Percentiles rank a stretch among this genome's conserved stretches.
Evolutionary conservation across 257 asterid genomes (phyloP).

Genomic region (Verbena officinalis): DNA sequence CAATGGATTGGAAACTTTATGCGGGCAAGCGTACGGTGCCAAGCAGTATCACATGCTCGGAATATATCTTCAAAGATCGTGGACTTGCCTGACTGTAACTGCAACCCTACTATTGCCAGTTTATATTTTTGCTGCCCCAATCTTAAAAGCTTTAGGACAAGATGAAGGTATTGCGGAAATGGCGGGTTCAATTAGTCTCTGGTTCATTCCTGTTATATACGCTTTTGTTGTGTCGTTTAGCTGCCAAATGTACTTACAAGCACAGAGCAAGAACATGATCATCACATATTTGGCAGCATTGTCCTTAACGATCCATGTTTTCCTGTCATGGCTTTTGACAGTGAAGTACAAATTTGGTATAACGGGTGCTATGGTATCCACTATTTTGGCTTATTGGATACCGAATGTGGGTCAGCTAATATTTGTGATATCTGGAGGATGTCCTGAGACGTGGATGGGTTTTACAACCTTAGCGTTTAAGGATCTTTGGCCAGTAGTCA

Average conservation of each 20-base stretch:
- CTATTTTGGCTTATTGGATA: conserved; percentile 69
- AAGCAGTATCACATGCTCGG: conserved; percentile 83
- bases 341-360: conserved; percentile 52
- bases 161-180: conserved; percentile 48
- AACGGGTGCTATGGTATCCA: conserved; percentile 65
- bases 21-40: conserved; percentile 89
- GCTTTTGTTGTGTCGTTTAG: conserved; percentile 53
- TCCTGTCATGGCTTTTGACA: conserved; percentile 68
- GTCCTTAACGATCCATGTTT: conserved; percentile 50
- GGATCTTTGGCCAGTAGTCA: conserved; percentile 71
- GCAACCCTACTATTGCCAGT: conserved; percentile 51
- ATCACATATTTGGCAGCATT: conserved; percentile 62
- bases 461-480: conserved; percentile 56
- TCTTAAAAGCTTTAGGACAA: conserved; percentile 69
- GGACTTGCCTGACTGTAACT: conserved; percentile 50
- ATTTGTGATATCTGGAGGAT: conserved; percentile 59
- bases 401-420: conserved; percentile 67
- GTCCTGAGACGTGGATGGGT: conserved; percentile 75
- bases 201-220: conserved; percentile 67
- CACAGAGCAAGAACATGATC: conserved; percentile 78
- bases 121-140: conserved; percentile 53
- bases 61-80: conserved; percentile 73
- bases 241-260: conserved; percentile 80
- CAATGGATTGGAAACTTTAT: conserved; percentile 74
- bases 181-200: conserved; percentile 51